phyloP scores from a whole-genome alignment of 148 eudicot genomes.

The Mesembryanthemum crystallinum region DNA sequence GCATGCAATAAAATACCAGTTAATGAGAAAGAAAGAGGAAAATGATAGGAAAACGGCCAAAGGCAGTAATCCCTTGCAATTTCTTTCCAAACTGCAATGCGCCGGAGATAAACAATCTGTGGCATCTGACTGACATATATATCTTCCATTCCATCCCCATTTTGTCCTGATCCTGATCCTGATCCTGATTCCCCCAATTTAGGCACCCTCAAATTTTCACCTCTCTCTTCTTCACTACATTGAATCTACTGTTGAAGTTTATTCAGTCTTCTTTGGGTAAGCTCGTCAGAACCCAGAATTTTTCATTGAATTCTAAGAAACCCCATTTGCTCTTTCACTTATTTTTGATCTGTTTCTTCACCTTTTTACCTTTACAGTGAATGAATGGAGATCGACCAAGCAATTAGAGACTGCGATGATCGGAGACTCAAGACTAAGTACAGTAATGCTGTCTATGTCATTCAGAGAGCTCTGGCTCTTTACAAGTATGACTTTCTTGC shows the following conservation, averaged over 20 bases:
- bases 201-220: no score
- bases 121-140: no score
- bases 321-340: constrained; percentile 25
- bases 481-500: constrained; percentile 47
- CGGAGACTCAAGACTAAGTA: constrained; percentile 78
- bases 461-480: constrained; percentile 90
- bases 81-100: no score
- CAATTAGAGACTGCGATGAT: constrained; percentile 72
- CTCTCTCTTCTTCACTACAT: background rate
- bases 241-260: constrained; percentile 4
- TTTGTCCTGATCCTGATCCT: no score
- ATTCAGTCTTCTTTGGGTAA: constrained; percentile 1
- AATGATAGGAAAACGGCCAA: no score
- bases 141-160: no score
- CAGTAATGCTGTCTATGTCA: constrained; percentile 73
- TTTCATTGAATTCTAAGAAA: constrained; percentile 11
- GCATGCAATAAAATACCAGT: no score
- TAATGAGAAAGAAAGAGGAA: no score
- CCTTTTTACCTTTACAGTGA: constrained; percentile 17
- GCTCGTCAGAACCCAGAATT: constrained; percentile 14
- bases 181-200: no score
- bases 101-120: no score
- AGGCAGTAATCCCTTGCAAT: no score
- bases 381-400: constrained; percentile 89
- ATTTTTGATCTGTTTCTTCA: constrained; percentile 5